Evolutionary conservation across 2,329 filamentous ascomycete species (phyloP).

Genomic region (Cordyceps militaris): DNA sequence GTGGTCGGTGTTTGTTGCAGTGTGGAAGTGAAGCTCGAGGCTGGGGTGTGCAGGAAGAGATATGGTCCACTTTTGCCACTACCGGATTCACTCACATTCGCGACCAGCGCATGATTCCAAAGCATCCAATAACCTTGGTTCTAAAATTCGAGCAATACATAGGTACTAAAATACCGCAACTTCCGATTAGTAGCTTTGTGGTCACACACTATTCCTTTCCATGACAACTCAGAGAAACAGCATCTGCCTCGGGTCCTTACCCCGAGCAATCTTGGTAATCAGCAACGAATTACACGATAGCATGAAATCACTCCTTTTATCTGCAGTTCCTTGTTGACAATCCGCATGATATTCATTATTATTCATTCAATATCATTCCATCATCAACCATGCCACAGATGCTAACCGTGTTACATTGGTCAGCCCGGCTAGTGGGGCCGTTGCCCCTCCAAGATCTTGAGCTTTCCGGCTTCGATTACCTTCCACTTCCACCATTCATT

Average conservation of each 20-base stretch:
- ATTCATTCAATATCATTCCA: neutral
- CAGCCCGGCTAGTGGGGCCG: conserved; percentile 2
- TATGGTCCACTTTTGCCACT: neutral
- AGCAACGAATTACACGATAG: no score
- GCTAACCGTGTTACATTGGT: neutral
- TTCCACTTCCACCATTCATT: conserved; percentile 5
- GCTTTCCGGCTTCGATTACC: conserved; percentile 8
- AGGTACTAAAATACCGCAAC: no score
- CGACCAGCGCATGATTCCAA: neutral
- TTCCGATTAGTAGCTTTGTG: no score
- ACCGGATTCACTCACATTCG: neutral
- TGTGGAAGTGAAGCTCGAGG: neutral
- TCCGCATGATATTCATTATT: neutral
- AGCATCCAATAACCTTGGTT: neutral
- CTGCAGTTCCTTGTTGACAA: no score
- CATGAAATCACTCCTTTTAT: no score
- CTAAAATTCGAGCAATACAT: no score
- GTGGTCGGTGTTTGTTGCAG: neutral
- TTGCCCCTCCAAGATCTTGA: conserved; percentile 13
- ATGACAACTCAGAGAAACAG: no score
- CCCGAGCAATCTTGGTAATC: no score
- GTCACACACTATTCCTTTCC: no score
- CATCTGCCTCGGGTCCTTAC: no score
- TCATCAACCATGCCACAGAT: neutral
- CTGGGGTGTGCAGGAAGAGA: neutral